These are phyloP conservation scores for Phytophthora pistaciae DNA, from an alignment of 352 stramenopile species.

Conservation along the genomic window DNA sequence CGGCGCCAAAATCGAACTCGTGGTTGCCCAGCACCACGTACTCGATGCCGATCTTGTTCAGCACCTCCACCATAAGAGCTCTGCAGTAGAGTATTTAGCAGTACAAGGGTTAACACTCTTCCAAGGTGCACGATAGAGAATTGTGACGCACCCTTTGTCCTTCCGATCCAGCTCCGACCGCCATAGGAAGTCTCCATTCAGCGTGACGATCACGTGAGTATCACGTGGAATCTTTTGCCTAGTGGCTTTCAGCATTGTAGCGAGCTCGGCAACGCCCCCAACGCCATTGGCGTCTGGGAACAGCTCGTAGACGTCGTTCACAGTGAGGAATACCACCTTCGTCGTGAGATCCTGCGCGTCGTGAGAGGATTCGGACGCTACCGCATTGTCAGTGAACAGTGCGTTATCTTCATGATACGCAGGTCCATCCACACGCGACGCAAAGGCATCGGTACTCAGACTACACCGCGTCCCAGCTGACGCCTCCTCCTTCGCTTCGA, in stretches of 20 bases:
- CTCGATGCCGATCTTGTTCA: conserved; percentile 63
- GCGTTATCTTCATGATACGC: not conserved
- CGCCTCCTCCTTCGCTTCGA: not conserved
- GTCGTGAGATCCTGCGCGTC: conserved; percentile 5
- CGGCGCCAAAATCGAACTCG: conserved; percentile 78
- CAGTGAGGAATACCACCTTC: conserved; percentile 64
- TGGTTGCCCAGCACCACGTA: conserved; percentile 83
- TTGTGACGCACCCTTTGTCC: conserved; percentile 68
- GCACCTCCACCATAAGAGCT: conserved; percentile 69
- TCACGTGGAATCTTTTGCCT: conserved; percentile 32
- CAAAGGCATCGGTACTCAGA: not conserved
- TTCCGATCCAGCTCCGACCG: conserved; percentile 66
- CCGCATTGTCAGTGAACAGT: not conserved
- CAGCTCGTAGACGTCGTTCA: conserved; percentile 84
- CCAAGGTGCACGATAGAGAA: not conserved
- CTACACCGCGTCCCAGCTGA: not conserved
- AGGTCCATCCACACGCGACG: not conserved
- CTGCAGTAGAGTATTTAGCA: conserved; percentile 27
- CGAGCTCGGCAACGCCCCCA: conserved; percentile 59
- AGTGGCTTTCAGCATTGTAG: conserved; percentile 53
- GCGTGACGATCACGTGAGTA: conserved; percentile 58
- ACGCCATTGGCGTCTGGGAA: conserved; percentile 42
- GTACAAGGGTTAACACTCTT: not conserved
- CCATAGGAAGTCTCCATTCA: conserved; percentile 83
- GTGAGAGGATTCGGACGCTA: not conserved